Base-by-base conservation (phyloP, 2,329 filamentous ascomycete genomes). In the Simplicillium sp. region DNA sequence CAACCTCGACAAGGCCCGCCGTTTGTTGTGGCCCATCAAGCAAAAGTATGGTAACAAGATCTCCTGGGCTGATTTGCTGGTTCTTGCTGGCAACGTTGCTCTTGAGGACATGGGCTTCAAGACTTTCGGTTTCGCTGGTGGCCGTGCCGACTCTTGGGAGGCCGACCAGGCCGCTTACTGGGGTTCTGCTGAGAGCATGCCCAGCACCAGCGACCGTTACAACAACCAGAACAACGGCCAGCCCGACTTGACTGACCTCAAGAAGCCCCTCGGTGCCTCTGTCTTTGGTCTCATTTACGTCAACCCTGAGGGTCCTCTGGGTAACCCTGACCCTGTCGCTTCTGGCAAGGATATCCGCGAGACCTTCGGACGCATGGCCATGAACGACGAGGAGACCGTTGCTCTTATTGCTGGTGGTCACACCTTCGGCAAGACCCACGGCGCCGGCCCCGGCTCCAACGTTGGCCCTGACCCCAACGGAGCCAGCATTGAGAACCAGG, bases 1-100 rank as follows among this genome's bases (percentile, higher is more conserved):
- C 54, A 80, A 70, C 52, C 73, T 88, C 40, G 84, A 88, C 73
- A 88, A 88, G 74, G 84, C 83, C 28, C 83, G 84, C 42, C 82
- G 84, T 48, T 75, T 88, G 42, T 67, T 88, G 34, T 87, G 82
- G 80, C 84, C 84, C 42, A 79, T 88, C 66, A 88, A 88, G 75
- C 82, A 86, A 52, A 88, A 88, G 72, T 88, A 88, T 50, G 84
- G 84, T 59, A 78, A 77, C 70, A 86, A 84, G 69, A 83, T 88
- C 61, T 87, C 84, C 0, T 88, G 84, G 84, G 80, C 83, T 17
- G 84, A 88, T 56, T 64, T 88, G 44, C 59, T 82, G 37, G 69
- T 87, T 42, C 72, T 88, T 40, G 75, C 81, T 20, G 84, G 84
- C 49, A 87, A 87, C 57, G 82, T 87, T 13, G 82, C 84, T 36